Evolutionary conservation across 768 basidiomycete species (phyloP), one percentile per base, ranked within the genome.

Genomic region (Kwoniella newhampshirensis): DNA sequence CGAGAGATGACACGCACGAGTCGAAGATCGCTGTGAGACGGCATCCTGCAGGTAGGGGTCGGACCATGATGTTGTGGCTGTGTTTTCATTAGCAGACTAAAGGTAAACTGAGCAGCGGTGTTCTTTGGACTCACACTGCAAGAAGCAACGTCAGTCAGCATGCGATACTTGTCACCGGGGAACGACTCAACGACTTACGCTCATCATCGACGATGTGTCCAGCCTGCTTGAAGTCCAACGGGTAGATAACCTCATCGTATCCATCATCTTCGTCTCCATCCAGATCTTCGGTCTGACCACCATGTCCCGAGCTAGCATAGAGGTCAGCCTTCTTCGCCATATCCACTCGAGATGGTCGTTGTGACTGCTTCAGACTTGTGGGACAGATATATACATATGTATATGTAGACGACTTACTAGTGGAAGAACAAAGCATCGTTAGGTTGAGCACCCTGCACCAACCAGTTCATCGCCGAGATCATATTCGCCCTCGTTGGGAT

Each of bases 201-300:
- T 92, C 89, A 76, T 97, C 92, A 67, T 99, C 94, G 7, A 88
- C 84, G 54, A 99, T 92, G 67, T 87, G 84, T 0, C 89, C 87
- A 3, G 81, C 80, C 18, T 70, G 71, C 64, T 89, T 82, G 79
- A 85, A 80, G 73, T 91, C 82, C 61, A 91, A 79, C 0, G 94
- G 94, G 70, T 92, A 96, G 57, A 98, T 91, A 35, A 73, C 59
- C 56, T 63, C 67, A 35, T 78, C 75, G 57, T 67, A 57, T 25
- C 74, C 74, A 50, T 77, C 75, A 51, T 70, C 71, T 57, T 73
- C 71, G 48, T 76, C 76, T 18, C 75, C 78, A 46, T 73, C 66
- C 2, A 77, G 30, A 75, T 96, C 94, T 60, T 87, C 81, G 0
- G 87, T 87, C 77, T 92, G 92, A 13, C 91, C 92, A 35, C 94